Base-by-base conservation (phyloP, 2,329 filamentous ascomycete genomes). In the Verticillium nubilum region DNA sequence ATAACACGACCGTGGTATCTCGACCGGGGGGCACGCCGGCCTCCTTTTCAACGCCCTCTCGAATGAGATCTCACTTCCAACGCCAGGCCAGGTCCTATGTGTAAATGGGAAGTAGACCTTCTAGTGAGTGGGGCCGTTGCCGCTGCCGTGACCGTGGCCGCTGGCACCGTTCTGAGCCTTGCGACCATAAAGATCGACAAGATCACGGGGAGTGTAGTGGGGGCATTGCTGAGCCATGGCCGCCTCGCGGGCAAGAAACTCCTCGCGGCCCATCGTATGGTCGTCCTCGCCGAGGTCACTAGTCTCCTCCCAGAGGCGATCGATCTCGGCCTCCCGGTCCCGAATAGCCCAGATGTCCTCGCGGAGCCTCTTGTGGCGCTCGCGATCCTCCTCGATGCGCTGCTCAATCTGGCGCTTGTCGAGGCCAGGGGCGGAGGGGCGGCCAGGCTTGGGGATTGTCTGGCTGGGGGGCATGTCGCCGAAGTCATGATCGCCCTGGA, bases 271-370 rank as follows among this genome's bases (percentile, higher is more conserved):
- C 58, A 89, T 80, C 54, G 89, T 77, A 67, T 88, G 89, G 69
- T 99, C 95, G 70, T 99, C 95, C 61, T 95, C 91, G 4, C 89
- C 91, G 62, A 94, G 80, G 64, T 95, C 91, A 68, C 91, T 96
- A 19, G 86, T 88, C 70, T 97, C 92, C 47, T 95, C 91, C 89
- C 90, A 96, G 64, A 96, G 76, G 74, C 86, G 90, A 63, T 88
- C 84, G 75, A 92, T 88, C 74, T 98, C 94, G 12, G 78, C 76
- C 35, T 87, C 84, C 31, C 85, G 82, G 9, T 83, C 81, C 29
- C 85, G 85, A 2, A 97, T 87, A 0, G 92, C 91, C 95, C 96
- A 99, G 63, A 97, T 96, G 67, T 88, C 92, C 76, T 99, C 95
- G 25, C 95, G 80, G 68, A 94, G 79, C 52, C 94, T 80, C 80